Conservation (phyloP, 495 filamentous ascomycete genomes). For the Tuber borchii region DNA sequence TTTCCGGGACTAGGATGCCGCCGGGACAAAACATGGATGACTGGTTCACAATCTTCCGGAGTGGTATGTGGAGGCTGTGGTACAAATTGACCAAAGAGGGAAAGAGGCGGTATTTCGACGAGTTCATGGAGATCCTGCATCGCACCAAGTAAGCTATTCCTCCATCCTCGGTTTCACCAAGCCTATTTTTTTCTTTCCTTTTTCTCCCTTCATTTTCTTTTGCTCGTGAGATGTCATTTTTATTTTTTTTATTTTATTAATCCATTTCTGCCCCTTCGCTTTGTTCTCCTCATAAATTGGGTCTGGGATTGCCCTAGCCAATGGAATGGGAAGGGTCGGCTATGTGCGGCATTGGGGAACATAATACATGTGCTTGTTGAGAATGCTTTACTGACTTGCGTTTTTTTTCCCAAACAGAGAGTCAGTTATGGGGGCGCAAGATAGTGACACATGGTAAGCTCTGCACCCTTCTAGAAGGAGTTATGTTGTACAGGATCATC, state of each 20-base stretch:
- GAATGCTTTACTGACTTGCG: constrained; percentile 26
- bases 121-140: constrained; percentile 70
- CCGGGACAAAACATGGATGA: constrained; percentile 68
- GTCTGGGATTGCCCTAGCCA: not conserved
- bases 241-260: not conserved
- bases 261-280: not conserved
- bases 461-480: constrained; percentile 31
- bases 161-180: not conserved
- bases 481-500: constrained; percentile 29
- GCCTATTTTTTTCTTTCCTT: not conserved
- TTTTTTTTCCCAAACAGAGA: constrained; percentile 22
- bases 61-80: constrained; percentile 64
- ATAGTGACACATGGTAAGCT: constrained; percentile 55
- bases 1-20: constrained; percentile 57
- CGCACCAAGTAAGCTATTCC: constrained; percentile 54
- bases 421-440: constrained; percentile 52
- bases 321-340: not conserved
- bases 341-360: not conserved
- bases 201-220: not conserved
- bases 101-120: constrained; percentile 62
- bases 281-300: not conserved
- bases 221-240: not conserved
- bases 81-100: constrained; percentile 66
- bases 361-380: constrained; percentile 12
- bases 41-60: constrained; percentile 60